Evolutionary conservation across 169 alveolate genomes (phyloP).

Genomic region (Theileria equi): DNA sequence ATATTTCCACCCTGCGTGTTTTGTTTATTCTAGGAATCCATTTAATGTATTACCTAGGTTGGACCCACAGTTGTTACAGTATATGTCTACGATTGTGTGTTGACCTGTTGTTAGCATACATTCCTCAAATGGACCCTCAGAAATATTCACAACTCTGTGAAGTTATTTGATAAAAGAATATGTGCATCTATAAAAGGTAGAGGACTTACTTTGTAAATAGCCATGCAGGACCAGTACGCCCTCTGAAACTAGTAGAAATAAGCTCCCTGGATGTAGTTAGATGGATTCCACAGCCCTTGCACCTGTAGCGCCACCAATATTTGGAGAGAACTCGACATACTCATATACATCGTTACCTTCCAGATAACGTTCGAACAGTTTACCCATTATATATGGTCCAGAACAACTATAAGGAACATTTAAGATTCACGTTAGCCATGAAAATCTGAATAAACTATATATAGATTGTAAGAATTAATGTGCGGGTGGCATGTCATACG

Average conservation of each 20-base stretch:
- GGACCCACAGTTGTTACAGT: slow-evolving; percentile 86
- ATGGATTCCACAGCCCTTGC: slow-evolving; percentile 69
- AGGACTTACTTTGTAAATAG: slow-evolving; percentile 67
- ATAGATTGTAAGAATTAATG: not conserved
- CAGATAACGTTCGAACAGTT: slow-evolving; percentile 15
- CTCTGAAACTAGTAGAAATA: slow-evolving; percentile 76
- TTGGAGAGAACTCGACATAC: slow-evolving; percentile 11
- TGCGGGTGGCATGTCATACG: not conserved
- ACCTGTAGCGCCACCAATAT: slow-evolving; percentile 29
- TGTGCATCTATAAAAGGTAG: not conserved
- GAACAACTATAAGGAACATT: too few relatives aligned
- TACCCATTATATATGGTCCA: too few relatives aligned
- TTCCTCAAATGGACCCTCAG: slow-evolving; percentile 84
- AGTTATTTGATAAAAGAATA: slow-evolving; percentile 5
- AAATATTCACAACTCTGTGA: slow-evolving; percentile 79
- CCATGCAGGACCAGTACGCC: slow-evolving; percentile 88
- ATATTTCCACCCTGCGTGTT: slow-evolving; percentile 84
- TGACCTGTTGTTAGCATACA: slow-evolving; percentile 88
- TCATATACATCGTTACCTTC: slow-evolving; percentile 45
- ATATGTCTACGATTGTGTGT: slow-evolving; percentile 84
- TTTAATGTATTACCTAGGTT: slow-evolving; percentile 61
- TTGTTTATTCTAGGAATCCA: too few relatives aligned
- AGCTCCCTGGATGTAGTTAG: slow-evolving; percentile 65
- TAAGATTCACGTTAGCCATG: not conserved
- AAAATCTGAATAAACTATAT: not conserved